Evolutionary conservation across 371 early-diverging fungal genomes (phyloP), one percentile per base, ranked within the genome.

Genomic region (Capniomyces stellatus): DNA sequence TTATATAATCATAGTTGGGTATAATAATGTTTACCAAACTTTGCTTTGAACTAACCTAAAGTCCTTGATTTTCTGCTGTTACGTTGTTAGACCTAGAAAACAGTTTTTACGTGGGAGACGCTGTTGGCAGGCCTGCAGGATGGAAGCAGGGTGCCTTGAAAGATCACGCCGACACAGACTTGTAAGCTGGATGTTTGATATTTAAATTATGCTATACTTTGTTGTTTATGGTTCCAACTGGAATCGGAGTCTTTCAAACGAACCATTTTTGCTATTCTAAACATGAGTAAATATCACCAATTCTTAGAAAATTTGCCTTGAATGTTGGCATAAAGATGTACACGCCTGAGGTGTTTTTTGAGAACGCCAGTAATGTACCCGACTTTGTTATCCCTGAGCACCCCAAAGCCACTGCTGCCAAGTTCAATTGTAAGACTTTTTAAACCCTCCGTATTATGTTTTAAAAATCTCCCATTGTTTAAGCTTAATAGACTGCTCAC

Each of bases 71-170:
- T n/a, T n/a, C n/a, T n/a, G n/a, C n/a, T n/a, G 19, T n/a, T 23
- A 6, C n/a, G 25, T 46, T 47, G 27, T 41, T 67, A 69, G 82
- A 82, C 57, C 35, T 54, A 27, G 29, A 48, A 0, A 29, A 61
- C 15, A 75, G 78, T 40, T 86, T 81, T 30, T 92, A 76, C 64
- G 79, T 84, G 2, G 92, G 92, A 4, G 92, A 92, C 67, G 92
- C 90, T 4, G 88, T 87, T 8, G 90, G 92, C 4, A 67, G 92
- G 27, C 61, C 67, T 0, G 71, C 58, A n/a, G 73, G 63, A 1
- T 82, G 83, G 81, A 77, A 76, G 46, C 61, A 46, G 0, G 71
- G 71, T n/a, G 46, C 19, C 23, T 24, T 13, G 8, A 54, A 54
- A 47, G 54, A 54, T 43, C 31, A 28, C 42, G 28, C 46, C 42